Evolutionary conservation across 352 stramenopile species (phyloP).

Genomic region (Phytopythium boreale): DNA sequence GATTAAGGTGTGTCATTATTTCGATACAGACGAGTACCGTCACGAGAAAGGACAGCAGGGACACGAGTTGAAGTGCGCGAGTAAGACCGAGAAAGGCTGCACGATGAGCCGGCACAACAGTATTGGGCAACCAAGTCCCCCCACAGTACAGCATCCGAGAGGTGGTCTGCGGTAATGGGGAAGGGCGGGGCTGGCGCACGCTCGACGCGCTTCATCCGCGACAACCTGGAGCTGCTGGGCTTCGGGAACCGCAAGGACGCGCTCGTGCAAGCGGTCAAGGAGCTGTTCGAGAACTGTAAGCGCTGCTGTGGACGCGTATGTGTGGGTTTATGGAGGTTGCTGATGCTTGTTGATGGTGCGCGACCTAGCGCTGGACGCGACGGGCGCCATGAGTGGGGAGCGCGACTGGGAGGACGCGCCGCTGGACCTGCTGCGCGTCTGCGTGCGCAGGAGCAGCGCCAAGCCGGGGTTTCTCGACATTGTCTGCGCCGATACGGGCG

Average conservation of each 20-base stretch:
- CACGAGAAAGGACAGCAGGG: not conserved
- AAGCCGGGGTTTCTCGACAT: slow-evolving; percentile 43
- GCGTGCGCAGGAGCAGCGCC: slow-evolving; percentile 25
- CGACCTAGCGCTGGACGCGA: slow-evolving; percentile 56
- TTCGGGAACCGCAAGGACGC: slow-evolving; percentile 58
- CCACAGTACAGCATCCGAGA: too few relatives aligned
- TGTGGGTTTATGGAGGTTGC: not conserved
- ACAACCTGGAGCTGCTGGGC: slow-evolving; percentile 71
- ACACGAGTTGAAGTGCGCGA: not conserved
- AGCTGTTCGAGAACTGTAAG: slow-evolving; percentile 81
- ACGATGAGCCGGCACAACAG: not conserved
- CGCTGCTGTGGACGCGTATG: not conserved
- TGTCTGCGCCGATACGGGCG: slow-evolving; percentile 74
- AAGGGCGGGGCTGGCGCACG: slow-evolving; percentile 5
- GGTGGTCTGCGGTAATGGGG: not conserved
- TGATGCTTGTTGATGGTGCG: not conserved
- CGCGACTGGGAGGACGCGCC: slow-evolving; percentile 20
- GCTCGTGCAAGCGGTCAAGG: slow-evolving; percentile 73
- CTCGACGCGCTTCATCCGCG: slow-evolving; percentile 52
- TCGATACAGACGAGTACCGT: not conserved
- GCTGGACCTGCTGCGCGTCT: slow-evolving; percentile 46
- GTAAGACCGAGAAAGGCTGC: too few relatives aligned
- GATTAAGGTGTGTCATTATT: not conserved
- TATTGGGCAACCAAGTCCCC: not conserved
- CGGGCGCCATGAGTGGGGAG: slow-evolving; percentile 20